Conservation (phyloP, 179 eudicot species). For the Spinacia oleracea region DNA sequence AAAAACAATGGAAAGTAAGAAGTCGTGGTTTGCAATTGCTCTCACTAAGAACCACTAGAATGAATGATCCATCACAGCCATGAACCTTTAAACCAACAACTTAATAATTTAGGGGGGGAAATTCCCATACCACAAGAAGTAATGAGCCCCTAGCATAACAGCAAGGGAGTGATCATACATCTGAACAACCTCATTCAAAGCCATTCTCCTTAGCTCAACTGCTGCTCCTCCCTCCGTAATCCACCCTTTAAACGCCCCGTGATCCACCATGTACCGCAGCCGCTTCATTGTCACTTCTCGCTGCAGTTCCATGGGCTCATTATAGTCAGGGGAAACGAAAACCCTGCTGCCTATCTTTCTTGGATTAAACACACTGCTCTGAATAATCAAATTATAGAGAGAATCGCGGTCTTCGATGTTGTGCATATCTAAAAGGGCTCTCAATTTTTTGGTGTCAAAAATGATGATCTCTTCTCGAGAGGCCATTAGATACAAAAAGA, state of each 20-base stretch:
- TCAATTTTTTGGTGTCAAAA: conserved; percentile 53
- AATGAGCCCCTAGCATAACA: conserved; percentile 72
- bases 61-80: background rate
- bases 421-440: conserved; percentile 67
- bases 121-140: conserved; percentile 66
- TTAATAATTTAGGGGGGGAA: background rate
- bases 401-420: conserved; percentile 66
- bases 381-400: conserved; percentile 53
- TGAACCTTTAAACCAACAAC: background rate
- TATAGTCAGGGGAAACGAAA: conserved; percentile 68
- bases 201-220: conserved; percentile 63
- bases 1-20: background rate
- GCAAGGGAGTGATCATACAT: conserved; percentile 80
- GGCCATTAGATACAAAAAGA: conserved; percentile 9
- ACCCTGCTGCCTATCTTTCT: conserved; percentile 51
- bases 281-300: conserved; percentile 73
- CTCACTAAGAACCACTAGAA: background rate
- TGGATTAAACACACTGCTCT: conserved; percentile 60
- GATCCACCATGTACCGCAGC: conserved; percentile 43
- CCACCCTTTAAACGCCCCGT: conserved; percentile 73
- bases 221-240: conserved; percentile 49
- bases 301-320: conserved; percentile 83
- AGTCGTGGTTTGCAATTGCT: background rate
- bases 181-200: conserved; percentile 54
- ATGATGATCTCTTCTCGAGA: conserved; percentile 26